Base-by-base conservation (phyloP, 257 asterid species). In the Fraxinus quadrangulata region DNA sequence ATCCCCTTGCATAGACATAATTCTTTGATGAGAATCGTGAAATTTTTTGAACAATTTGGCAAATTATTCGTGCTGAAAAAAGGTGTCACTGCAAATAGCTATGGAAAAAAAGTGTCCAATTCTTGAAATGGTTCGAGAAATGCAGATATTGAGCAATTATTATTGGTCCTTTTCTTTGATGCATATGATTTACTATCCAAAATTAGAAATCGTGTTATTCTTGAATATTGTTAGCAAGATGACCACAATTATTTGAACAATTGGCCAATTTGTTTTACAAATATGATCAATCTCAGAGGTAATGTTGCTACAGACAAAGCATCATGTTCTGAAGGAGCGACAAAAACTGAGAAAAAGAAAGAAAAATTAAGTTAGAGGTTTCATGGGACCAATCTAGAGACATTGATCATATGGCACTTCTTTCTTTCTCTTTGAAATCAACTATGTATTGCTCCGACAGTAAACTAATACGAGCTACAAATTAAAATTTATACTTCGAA, bases 181-280 rank as follows among this genome's bases (percentile, higher is more conserved):
- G 71, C 82, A 75, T 71, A 0, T 59, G 36, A 77, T 59, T 84
- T 80, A 80, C 75, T 76, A 67, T 47, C 59, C 42, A 23, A 76
- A 82, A 81, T 83, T 81, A 75, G 74, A n/a, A 45, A 78, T 81
- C 87, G 79, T 84, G 85, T 71, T 61, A 84, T 81, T 78, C 72
- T 75, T 78, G 39, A 54, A 39, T 70, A n/a, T 70, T 37, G 19
- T 59, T 70, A 82, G 79, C 85, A 81, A 78, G 36, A 67, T 78
- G 85, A 70, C 83, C 87, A 83, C 69, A 70, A 70, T 71, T 74
- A 63, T 66, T 72, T 80, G 79, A 74, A 19, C 71, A 39, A 36
- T 63, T 71, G 66, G 33, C 78, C 61, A 26, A 14, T 39, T 74
- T 72, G 74, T 80, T 23, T 54, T 1, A 16, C 77, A 33, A 79